Conservation (phyloP, 768 basidiomycete species). For the Leccinum ochraceum region DNA sequence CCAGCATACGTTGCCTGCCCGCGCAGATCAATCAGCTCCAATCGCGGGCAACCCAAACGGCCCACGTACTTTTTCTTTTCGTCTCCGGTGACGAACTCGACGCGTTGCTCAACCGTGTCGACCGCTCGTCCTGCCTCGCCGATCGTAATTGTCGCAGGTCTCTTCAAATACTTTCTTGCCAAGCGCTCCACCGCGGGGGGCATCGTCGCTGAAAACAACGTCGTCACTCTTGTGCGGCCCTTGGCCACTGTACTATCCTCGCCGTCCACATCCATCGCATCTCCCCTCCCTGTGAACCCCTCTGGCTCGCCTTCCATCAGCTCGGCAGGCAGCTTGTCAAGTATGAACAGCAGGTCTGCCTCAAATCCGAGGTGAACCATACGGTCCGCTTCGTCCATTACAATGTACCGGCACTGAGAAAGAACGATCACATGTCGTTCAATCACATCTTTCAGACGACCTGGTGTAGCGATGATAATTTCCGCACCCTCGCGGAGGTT, state of each 20-base stretch:
- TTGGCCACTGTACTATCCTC: slow-evolving; percentile 52
- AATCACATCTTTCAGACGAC: slow-evolving; percentile 96
- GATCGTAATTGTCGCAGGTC: slow-evolving; percentile 94
- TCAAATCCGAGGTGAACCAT: slow-evolving; percentile 99
- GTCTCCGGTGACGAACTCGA: slow-evolving; percentile 90
- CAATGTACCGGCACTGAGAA: slow-evolving; percentile 96
- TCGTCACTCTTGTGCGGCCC: slow-evolving; percentile 88
- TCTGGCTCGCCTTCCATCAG: slow-evolving; percentile 78
- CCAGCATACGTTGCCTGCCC: slow-evolving; percentile 75
- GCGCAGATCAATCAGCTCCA: slow-evolving; percentile 7
- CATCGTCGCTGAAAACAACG: slow-evolving; percentile 98
- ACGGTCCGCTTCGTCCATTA: slow-evolving; percentile 99
- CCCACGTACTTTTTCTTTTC: slow-evolving; percentile 91
- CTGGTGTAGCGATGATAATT: slow-evolving; percentile 98
- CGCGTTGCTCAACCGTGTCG: slow-evolving; percentile 95
- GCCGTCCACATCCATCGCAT: slow-evolving; percentile 79
- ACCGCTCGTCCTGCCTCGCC: slow-evolving; percentile 98
- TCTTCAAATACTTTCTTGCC: slow-evolving; percentile 89
- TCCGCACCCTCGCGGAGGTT: slow-evolving; percentile 98
- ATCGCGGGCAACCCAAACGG: not conserved
- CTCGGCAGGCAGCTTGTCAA: slow-evolving; percentile 88
- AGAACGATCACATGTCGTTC: slow-evolving; percentile 95
- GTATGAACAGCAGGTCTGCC: slow-evolving; percentile 88
- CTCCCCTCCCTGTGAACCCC: slow-evolving; percentile 27
- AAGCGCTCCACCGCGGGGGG: slow-evolving; percentile 95